These are phyloP conservation scores for Geotrichum carabidarum DNA, from an alignment of 1,139 yeast species.

Conservation along the genomic window DNA sequence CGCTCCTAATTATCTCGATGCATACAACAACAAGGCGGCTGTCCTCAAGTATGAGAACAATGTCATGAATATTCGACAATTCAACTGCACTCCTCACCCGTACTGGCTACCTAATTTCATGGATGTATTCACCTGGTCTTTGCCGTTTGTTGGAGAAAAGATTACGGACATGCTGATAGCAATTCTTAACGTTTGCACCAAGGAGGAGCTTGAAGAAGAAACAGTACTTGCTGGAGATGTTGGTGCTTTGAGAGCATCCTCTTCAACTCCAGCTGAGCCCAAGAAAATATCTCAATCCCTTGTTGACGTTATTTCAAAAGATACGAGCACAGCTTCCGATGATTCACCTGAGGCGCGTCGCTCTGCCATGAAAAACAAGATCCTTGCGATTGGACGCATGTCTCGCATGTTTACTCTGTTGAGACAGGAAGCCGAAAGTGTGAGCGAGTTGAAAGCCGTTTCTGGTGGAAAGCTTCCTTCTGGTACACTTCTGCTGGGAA, in stretches of 20 bases:
- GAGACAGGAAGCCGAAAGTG: constrained; percentile 85
- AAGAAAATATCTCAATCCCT: neutral
- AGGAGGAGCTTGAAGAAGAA: constrained; percentile 85
- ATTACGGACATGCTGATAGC: constrained; percentile 91
- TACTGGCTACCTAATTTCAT: constrained; percentile 95
- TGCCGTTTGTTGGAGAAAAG: constrained; percentile 93
- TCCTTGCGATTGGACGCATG: constrained; percentile 89
- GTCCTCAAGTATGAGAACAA: constrained; percentile 82
- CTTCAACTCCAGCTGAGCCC: neutral
- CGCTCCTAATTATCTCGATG: constrained; percentile 93
- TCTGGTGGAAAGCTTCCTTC: constrained; percentile 73
- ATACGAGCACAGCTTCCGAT: neutral
- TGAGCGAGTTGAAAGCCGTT: constrained; percentile 68
- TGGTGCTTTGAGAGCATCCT: neutral
- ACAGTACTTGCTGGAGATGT: constrained; percentile 33
- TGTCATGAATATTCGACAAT: constrained; percentile 93
- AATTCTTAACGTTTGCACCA: constrained; percentile 87
- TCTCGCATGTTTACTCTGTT: constrained; percentile 88
- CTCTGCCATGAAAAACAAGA: constrained; percentile 75
- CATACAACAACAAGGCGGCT: constrained; percentile 93
- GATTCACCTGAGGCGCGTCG: constrained; percentile 41
- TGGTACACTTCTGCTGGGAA: constrained; percentile 79
- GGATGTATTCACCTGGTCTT: constrained; percentile 97
- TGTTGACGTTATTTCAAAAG: too few species aligned
- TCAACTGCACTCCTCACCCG: constrained; percentile 90